Evolutionary conservation across 768 basidiomycete species (phyloP), one percentile per base, ranked within the genome.

Genomic region (Kwoniella newhampshirensis): DNA sequence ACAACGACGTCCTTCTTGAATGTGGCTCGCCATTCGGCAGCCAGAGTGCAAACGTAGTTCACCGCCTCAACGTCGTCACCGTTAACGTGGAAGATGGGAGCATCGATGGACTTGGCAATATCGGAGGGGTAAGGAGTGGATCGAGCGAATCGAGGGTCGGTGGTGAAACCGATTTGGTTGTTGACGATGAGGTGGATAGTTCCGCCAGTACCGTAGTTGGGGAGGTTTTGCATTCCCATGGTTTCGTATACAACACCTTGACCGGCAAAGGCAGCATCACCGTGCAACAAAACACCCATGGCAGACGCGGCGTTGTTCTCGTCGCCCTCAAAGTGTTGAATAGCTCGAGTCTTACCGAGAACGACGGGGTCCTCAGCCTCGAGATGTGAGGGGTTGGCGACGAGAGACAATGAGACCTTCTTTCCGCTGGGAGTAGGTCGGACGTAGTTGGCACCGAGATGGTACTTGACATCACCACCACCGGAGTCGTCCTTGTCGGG

Each of bases 231-330:
- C 81, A 98, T 88, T 68, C 96, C 96, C 88, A 96, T 96, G 25
- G 94, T 97, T 81, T 99, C 96, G 78, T 99, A 99, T 20, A 99
- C 93, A 55, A 98, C 81, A 77, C 96, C 96, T 74, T 99, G 96
- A 21, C 93, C 96, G 49, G 96, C 91, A 73, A 99, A 99, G 8
- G 96, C 93, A 26, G 96, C 94, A 71, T 99, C 96, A 73, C 96
- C 96, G 75, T 99, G 96, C 25, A 98, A 83, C 50, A 99, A 81
- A 18, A 99, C 89, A 63, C 84, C 87, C 91, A 99, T 96, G 27
- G 96, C 93, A 0, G 87, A 86, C 64, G 81, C 83, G 76, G 89
- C 89, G 18, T 82, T 79, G 20, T 79, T 80, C 74, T 94, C 88
- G 63, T 97, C 93, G 44, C 84, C 81, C 75, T 97, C 93, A 54